Conservation (phyloP, 2,329 filamentous ascomycete genomes). For the Ophiocordyceps polyrhachis-furcata region DNA sequence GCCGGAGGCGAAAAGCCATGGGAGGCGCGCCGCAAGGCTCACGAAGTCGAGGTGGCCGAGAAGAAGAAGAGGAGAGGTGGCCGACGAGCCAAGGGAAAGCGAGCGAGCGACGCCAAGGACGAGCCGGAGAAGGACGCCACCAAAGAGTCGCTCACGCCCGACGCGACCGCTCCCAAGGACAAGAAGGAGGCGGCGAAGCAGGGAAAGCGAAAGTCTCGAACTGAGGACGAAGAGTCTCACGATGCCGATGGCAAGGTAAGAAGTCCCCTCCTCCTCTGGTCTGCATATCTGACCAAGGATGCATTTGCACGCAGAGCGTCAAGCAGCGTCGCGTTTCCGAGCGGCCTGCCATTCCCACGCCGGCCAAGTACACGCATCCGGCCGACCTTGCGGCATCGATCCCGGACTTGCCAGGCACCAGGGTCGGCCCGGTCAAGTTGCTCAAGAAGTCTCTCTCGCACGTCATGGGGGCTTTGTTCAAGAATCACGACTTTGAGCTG, state of each 20-base stretch:
- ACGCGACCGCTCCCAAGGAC: conserved; percentile 22
- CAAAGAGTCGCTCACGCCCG: conserved; percentile 22
- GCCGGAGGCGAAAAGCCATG: conserved; percentile 69
- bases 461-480: conserved; percentile 47
- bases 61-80: conserved; percentile 37
- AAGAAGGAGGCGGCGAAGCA: conserved; percentile 26
- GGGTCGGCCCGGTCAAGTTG: conserved; percentile 50
- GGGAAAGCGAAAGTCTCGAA: conserved; percentile 36
- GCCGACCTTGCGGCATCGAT: conserved; percentile 32
- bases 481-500: conserved; percentile 43
- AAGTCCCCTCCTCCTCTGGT: neutral
- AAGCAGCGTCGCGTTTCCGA: conserved; percentile 37
- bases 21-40: conserved; percentile 48
- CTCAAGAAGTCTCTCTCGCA: conserved; percentile 51
- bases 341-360: conserved; percentile 18
- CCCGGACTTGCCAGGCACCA: conserved; percentile 37
- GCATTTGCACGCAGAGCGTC: conserved; percentile 13
- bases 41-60: conserved; percentile 44
- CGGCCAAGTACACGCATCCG: conserved; percentile 27
- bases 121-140: conserved; percentile 32
- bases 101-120: conserved; percentile 39
- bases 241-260: conserved; percentile 32
- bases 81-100: conserved; percentile 46
- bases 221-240: conserved; percentile 28
- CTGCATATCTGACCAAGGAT: neutral